Evolutionary conservation across 2,329 filamentous ascomycete genomes (phyloP).

Genomic region (Monilinia fructigena): DNA sequence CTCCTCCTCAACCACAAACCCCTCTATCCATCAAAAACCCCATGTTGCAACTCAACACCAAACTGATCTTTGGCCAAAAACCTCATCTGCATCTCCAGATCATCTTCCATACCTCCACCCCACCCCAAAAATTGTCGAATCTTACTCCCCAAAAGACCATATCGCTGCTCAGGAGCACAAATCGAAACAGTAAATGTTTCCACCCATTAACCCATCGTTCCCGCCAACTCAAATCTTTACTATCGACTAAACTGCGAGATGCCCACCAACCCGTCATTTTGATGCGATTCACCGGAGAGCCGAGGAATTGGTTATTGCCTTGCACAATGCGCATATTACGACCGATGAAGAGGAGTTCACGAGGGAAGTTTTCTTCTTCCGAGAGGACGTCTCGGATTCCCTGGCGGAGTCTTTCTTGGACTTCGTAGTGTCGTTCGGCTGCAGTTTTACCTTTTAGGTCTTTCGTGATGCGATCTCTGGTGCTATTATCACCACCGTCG

Average conservation of each 20-base stretch:
- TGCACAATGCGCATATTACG: constrained; percentile 72
- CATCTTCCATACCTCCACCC: constrained; percentile 89
- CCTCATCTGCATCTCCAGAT: constrained; percentile 84
- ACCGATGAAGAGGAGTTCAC: constrained; percentile 70
- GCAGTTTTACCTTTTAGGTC: constrained; percentile 54
- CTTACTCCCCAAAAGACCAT: constrained; percentile 78
- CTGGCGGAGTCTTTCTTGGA: constrained; percentile 67
- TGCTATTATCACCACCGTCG: constrained; percentile 73
- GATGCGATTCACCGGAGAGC: constrained; percentile 76
- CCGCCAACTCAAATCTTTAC: constrained; percentile 58
- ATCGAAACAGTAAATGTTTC: constrained; percentile 76
- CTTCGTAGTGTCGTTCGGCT: constrained; percentile 67
- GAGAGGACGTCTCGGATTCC: constrained; percentile 64
- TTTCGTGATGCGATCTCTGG: constrained; percentile 60
- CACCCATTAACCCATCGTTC: constrained; percentile 69
- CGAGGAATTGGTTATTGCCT: constrained; percentile 71
- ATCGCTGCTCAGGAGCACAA: constrained; percentile 74
- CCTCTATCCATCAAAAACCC: constrained; percentile 76
- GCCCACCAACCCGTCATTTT: constrained; percentile 95
- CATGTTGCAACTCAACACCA: constrained; percentile 85
- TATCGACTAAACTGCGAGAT: constrained; percentile 75
- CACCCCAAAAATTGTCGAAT: constrained; percentile 72
- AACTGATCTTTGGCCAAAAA: constrained; percentile 80
- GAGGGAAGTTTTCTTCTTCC: constrained; percentile 68
- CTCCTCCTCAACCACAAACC: too few species aligned